Evolutionary conservation across 164 flowering plant genomes (phyloP).

Genomic region (Annona squamosa): DNA sequence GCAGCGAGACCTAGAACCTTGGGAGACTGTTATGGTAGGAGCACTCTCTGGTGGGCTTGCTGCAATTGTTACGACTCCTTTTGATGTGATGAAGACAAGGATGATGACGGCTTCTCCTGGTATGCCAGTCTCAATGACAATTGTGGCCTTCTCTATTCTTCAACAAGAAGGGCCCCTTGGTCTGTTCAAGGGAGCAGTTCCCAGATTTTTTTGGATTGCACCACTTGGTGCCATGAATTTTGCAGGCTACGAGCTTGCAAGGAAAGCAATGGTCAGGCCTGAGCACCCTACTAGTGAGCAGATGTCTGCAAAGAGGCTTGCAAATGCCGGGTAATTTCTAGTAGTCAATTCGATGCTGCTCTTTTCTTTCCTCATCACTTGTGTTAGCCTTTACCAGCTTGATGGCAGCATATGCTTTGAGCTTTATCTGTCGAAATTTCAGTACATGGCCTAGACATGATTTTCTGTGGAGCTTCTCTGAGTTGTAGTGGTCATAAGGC

Average conservation of each 20-base stretch:
- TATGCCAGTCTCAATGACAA: conserved; percentile 56
- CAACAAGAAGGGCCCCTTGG: conserved; percentile 89
- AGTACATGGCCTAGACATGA: not conserved
- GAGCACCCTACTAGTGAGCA: conserved; percentile 36
- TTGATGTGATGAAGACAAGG: conserved; percentile 96
- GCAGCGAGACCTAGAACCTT: conserved; percentile 81
- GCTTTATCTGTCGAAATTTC: conserved; percentile 35
- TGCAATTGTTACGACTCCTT: conserved; percentile 89
- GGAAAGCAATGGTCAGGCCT: conserved; percentile 74
- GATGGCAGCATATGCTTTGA: conserved; percentile 15
- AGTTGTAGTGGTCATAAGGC: not conserved
- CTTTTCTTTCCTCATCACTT: not conserved
- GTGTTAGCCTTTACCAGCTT: conserved; percentile 9
- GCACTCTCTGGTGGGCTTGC: conserved; percentile 93
- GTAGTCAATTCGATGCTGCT: not conserved
- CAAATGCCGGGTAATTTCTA: conserved; percentile 21
- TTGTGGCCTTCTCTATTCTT: conserved; percentile 71
- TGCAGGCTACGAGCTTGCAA: conserved; percentile 94
- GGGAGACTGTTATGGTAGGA: conserved; percentile 91
- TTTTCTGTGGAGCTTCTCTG: not conserved
- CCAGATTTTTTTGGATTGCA: conserved; percentile 98
- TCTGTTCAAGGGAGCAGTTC: conserved; percentile 89
- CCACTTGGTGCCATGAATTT: conserved; percentile 99
- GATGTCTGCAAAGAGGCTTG: conserved; percentile 33
- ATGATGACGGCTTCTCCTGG: conserved; percentile 96